Evolutionary conservation across 805 yeast species (phyloP), one percentile per base, ranked within the genome.

Genomic region (Cyberlindnera samutprakarnensis): DNA sequence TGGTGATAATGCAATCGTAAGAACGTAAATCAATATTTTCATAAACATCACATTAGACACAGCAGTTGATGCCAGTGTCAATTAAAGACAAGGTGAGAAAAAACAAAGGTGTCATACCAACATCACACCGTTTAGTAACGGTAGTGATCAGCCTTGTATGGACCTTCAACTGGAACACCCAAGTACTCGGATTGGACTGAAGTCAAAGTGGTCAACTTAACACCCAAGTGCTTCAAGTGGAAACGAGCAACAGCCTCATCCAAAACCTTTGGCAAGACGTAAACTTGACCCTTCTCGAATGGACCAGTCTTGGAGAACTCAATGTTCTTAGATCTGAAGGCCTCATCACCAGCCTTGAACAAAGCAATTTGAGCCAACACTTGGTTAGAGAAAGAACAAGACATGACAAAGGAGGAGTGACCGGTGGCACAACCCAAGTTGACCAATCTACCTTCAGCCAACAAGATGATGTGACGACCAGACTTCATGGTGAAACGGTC

Each of bases 351-450:
- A 56, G 94, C 78, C 67, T 87, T 90, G 94, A 72, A 90, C 62
- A 88, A 72, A 56, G 96, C 97, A 58, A 88, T 90, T 74, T 90
- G 98, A 54, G 98, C 98, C 62, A 90, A 75, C 46, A 90, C 97
- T 75, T 90, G 98, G 84, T 90, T 90, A 55, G 96, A 85, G 94
- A 90, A 90, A 35, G 97, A 92, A 72, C 97, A 92, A 44, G 96
- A 87, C 98, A 90, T 90, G 59, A 90, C 98, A 62, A 90, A 90
- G 25, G 96, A 86, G 32, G 97, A 83, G 77, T 90, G 98, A 62
- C 98, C 98, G 57, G 97, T 90, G 62, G 97, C 98, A 74, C 97
- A 92, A 57, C 98, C 98, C 62, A 90, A 76, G 87, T 90, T 90
- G 62, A 90, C 97, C 58, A 90, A 81, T 75, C 98, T 87, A 72